Base-by-base conservation (phyloP, 2,329 filamentous ascomycete species). In the Pestalotiopsis fici region DNA sequence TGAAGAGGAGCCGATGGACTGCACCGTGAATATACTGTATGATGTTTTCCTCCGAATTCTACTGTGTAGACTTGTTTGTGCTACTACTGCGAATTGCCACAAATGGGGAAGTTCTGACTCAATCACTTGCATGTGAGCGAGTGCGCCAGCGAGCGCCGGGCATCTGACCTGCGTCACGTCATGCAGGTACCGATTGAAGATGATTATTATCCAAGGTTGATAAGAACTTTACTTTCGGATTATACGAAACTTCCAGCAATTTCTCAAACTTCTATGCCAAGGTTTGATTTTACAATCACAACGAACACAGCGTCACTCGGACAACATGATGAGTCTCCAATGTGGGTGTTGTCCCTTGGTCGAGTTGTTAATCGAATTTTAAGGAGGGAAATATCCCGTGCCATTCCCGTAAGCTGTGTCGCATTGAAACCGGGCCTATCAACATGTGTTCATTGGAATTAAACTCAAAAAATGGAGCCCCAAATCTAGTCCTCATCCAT, bases 401-500 rank as follows among this genome's bases (percentile, higher is more conserved):
- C 31, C 37, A 37, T 60, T 60, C 27, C 57, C 57, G 57, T 27
- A 37, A 12, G 23, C 37, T 50, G 35, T 47, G 37, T 63, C 60
- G 43, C n/a, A 47, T 63, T 15, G 62, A 64, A 31, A 64, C 62
- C 25, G 15, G 57, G n/a, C 12, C 28, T 60, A 37, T 37, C 28
- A 21, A 21, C 12, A 39, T 37, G 25, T 60, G 25, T 37, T 21
- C 25, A 35, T 18, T 47, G 37, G 23, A 35, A 50, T 63, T 37
- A 50, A 50, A 47, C 62, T 61, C 43, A 65, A 64, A n/a, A 31
- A 47, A 56, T 28, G 39, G 27, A 50, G 47, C 37, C 60, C 50
- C 62, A 35, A 43, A 60, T 71, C 66, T 76, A 87, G 74, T 88
- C 85, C 71, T 89, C 86, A 65, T 88, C 86, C 87, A 89, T 89